These are phyloP conservation scores for Suillus bovinus DNA, from an alignment of 768 basidiomycete species.

Conservation along the genomic window DNA sequence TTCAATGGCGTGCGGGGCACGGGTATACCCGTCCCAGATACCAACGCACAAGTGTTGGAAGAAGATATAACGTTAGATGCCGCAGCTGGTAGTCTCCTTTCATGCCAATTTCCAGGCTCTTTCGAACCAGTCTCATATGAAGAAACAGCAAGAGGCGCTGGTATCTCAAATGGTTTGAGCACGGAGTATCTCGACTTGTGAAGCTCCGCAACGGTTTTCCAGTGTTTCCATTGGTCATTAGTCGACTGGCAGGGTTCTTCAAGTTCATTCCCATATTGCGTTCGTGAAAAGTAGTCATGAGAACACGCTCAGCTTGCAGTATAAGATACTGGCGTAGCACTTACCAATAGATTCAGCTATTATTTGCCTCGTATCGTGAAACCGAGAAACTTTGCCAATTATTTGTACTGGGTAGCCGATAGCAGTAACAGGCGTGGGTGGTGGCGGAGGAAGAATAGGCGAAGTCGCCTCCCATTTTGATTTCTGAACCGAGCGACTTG, in stretches of 20 bases:
- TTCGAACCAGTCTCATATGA: background rate
- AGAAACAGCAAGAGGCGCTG: constrained; percentile 21
- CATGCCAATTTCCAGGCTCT: constrained; percentile 21
- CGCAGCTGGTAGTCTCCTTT: constrained; percentile 11
- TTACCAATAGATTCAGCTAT: constrained; percentile 52
- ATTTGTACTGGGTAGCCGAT: constrained; percentile 50
- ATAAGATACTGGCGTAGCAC: constrained; percentile 16
- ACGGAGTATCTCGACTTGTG: constrained; percentile 54
- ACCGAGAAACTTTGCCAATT: constrained; percentile 44
- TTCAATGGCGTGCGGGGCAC: constrained; percentile 6
- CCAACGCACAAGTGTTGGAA: background rate
- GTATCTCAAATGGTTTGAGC: constrained; percentile 50
- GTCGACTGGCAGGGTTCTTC: constrained; percentile 47
- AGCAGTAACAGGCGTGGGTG: constrained; percentile 39
- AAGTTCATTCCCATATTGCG: background rate
- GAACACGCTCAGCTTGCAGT: background rate
- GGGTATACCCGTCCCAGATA: background rate
- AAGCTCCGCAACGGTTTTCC: constrained; percentile 49
- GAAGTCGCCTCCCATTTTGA: background rate
- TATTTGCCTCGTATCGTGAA: constrained; percentile 47
- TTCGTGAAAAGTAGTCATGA: background rate
- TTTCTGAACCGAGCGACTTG: constrained; percentile 11
- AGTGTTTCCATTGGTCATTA: constrained; percentile 64
- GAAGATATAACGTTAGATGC: constrained; percentile 18
- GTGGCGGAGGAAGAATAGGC: constrained; percentile 8